Evolutionary conservation across 495 filamentous ascomycete species (phyloP).

Genomic region (Acidiella bohemica): DNA sequence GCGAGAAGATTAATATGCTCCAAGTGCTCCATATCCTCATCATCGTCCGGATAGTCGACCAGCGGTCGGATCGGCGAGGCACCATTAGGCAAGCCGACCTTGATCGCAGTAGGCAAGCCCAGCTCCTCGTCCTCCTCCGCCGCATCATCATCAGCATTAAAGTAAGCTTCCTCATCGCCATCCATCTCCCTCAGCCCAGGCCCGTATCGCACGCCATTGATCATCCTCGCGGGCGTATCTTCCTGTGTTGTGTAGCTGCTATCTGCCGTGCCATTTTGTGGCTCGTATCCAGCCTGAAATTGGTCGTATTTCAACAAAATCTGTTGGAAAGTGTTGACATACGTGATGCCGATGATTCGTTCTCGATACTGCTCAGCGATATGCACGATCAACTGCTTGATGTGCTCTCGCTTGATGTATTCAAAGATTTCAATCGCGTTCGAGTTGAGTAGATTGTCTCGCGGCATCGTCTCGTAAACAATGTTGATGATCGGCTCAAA

Average conservation of each 20-base stretch:
- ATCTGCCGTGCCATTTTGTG: constrained; percentile 22
- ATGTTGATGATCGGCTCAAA: constrained; percentile 83
- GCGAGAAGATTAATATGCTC: constrained; percentile 40
- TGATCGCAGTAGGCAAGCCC: constrained; percentile 17
- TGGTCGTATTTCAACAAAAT: constrained; percentile 73
- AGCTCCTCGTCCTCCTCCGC: constrained; percentile 44
- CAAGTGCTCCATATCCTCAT: constrained; percentile 37
- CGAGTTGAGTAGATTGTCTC: constrained; percentile 91
- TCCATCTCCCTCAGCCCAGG: constrained; percentile 79
- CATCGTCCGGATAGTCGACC: constrained; percentile 85
- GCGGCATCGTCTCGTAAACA: constrained; percentile 77
- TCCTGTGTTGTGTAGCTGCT: constrained; percentile 38
- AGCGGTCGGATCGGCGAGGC: constrained; percentile 56
- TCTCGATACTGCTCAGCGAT: constrained; percentile 82
- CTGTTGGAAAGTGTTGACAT: constrained; percentile 73
- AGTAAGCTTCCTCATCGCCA: constrained; percentile 81
- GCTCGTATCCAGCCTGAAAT: constrained; percentile 40
- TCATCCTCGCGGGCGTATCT: constrained; percentile 18
- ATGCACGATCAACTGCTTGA: constrained; percentile 70
- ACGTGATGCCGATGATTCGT: constrained; percentile 60
- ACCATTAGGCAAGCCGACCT: constrained; percentile 24
- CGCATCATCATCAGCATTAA: constrained; percentile 61
- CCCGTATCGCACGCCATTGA: constrained; percentile 56
- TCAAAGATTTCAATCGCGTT: constrained; percentile 95
- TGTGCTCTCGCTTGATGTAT: constrained; percentile 68